Conservation (phyloP, 2,329 filamentous ascomycete species). For the Apiospora rasikravindrae region DNA sequence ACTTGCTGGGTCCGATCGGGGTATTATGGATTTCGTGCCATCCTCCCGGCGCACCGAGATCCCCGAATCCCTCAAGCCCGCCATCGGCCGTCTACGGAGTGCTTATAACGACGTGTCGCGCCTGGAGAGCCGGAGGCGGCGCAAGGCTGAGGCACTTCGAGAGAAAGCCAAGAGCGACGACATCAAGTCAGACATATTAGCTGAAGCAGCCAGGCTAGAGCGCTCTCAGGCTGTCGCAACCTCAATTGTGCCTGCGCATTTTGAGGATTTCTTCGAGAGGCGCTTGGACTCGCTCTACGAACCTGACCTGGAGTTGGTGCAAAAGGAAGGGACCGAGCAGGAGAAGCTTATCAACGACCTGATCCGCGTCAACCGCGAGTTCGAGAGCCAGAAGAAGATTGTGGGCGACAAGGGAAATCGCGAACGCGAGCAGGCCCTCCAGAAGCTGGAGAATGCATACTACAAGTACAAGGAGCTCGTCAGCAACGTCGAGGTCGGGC, state of each 20-base stretch:
- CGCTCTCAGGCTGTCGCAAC: slow-evolving; percentile 80
- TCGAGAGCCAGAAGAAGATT: slow-evolving; percentile 72
- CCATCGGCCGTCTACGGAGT: slow-evolving; percentile 76
- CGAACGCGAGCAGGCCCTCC: slow-evolving; percentile 85
- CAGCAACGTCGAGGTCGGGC: slow-evolving; percentile 85
- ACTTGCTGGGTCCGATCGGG: slow-evolving; percentile 78
- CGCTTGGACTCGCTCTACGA: slow-evolving; percentile 80
- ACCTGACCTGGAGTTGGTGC: slow-evolving; percentile 72
- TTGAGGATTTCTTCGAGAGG: slow-evolving; percentile 88
- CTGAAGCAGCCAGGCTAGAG: slow-evolving; percentile 84
- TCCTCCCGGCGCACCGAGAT: slow-evolving; percentile 81
- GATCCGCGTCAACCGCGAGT: slow-evolving; percentile 77
- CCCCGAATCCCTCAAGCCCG: slow-evolving; percentile 78
- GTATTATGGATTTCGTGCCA: slow-evolving; percentile 87
- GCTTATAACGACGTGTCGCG: slow-evolving; percentile 85
- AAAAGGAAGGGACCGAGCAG: slow-evolving; percentile 78
- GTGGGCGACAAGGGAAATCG: slow-evolving; percentile 65
- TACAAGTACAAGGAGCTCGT: slow-evolving; percentile 97
- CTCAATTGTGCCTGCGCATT: slow-evolving; percentile 83
- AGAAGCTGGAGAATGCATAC: slow-evolving; percentile 88
- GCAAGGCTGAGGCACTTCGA: slow-evolving; percentile 78
- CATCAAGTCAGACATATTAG: slow-evolving; percentile 82
- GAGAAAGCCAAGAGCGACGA: slow-evolving; percentile 86
- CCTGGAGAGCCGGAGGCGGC: slow-evolving; percentile 79
- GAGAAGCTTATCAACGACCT: slow-evolving; percentile 72